Percentiles rank a stretch among this genome's conserved stretches.
Evolutionary conservation across 2,329 filamentous ascomycete species (phyloP).

Genomic region (Sporothrix curviconia): DNA sequence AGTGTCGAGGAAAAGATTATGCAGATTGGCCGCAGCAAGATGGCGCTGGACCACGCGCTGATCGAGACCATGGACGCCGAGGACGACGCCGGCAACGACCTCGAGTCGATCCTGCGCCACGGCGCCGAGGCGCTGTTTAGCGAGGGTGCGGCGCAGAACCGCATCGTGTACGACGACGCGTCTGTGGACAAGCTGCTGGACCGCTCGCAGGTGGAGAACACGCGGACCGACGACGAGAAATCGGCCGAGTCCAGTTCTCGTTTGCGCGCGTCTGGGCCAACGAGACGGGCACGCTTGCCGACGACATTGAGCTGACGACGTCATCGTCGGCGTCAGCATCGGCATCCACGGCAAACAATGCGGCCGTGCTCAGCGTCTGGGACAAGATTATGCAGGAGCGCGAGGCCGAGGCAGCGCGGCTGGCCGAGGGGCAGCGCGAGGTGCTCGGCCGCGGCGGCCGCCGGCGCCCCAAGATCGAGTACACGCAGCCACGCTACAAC

Average conservation of each 20-base stretch:
- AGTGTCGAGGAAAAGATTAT: constrained; percentile 94
- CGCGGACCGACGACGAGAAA: constrained; percentile 53
- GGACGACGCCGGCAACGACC: constrained; percentile 69
- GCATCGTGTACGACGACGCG: constrained; percentile 73
- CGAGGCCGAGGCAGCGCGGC: constrained; percentile 68
- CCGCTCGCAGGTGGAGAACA: constrained; percentile 71
- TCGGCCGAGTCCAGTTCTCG: constrained; percentile 71
- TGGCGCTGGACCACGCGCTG: constrained; percentile 88
- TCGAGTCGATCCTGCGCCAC: constrained; percentile 82
- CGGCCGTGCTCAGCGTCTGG: constrained; percentile 65
- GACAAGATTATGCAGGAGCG: constrained; percentile 81
- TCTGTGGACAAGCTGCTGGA: constrained; percentile 91
- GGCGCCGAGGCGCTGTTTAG: constrained; percentile 83
- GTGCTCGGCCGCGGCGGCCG: constrained; percentile 82
- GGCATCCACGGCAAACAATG: not conserved
- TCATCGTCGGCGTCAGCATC: too few species aligned
- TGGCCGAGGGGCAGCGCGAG: constrained; percentile 61
- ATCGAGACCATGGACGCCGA: constrained; percentile 86
- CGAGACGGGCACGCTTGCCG: constrained; percentile 61
- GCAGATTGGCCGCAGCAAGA: constrained; percentile 90
- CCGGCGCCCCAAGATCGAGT: constrained; percentile 48
- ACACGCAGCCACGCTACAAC: constrained; percentile 20
- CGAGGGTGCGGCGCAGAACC: constrained; percentile 60
- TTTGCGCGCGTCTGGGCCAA: constrained; percentile 92
- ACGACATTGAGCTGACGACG: constrained; percentile 51